Conservation (phyloP, 257 asterid genomes). For the Plantago ovata region DNA sequence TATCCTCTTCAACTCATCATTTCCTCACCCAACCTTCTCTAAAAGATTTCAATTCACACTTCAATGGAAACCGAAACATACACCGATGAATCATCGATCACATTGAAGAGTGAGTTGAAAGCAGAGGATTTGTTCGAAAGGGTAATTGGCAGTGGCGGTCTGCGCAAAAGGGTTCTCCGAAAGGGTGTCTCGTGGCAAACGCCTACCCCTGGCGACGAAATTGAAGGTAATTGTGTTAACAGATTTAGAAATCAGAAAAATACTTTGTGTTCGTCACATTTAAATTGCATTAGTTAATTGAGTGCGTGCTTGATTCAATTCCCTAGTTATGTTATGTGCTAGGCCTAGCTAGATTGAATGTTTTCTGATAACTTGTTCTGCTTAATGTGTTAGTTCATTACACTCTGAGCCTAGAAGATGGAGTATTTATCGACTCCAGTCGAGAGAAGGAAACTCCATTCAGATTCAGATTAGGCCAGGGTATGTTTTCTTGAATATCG, state of each 20-base stretch:
- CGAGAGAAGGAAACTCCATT: conserved; percentile 41
- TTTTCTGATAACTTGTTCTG: neutral
- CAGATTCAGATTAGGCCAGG: conserved; percentile 57
- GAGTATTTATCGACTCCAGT: conserved; percentile 42
- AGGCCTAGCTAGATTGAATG: too few relatives aligned
- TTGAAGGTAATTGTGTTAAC: conserved; percentile 31
- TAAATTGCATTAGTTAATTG: too few relatives aligned
- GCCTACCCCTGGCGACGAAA: conserved; percentile 65
- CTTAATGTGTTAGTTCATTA: conserved; percentile 49
- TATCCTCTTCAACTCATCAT: conserved; percentile 32
- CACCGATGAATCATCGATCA: conserved; percentile 5
- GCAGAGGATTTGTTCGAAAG: conserved; percentile 13
- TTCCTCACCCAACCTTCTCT: conserved; percentile 20
- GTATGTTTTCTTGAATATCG: conserved; percentile 27
- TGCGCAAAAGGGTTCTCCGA: conserved; percentile 33
- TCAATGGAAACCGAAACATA: conserved; percentile 13
- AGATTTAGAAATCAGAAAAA: too few relatives aligned
- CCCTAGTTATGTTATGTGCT: neutral
- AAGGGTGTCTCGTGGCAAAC: conserved; percentile 57
- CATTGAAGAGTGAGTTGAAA: conserved; percentile 11
- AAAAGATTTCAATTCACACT: neutral
- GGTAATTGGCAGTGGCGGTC: conserved; percentile 33
- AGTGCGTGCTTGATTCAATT: neutral
- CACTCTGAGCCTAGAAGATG: conserved; percentile 39
- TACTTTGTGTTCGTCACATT: neutral